Percentiles rank a stretch among this genome's conserved stretches.
phyloP scores from a whole-genome alignment of 75 land plant genomes.

The Selaginella tamariscina region DNA sequence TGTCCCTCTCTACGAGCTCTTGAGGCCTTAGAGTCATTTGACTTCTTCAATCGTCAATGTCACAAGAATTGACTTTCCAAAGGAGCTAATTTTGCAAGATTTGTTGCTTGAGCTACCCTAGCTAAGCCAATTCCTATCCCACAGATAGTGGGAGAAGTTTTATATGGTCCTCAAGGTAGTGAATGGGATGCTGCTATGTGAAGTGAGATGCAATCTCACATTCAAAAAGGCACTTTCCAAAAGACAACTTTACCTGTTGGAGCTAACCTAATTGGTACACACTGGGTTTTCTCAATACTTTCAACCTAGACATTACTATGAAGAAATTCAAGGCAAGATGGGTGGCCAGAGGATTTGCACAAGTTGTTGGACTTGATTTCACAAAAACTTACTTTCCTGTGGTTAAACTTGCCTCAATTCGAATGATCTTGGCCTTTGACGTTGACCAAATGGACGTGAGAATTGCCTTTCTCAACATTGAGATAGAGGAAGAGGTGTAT shows the following conservation, averaged over 20 bases:
- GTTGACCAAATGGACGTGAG: slow-evolving; percentile 7
- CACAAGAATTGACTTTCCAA: no score
- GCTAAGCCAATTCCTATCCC: not conserved
- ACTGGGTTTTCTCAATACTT: no score
- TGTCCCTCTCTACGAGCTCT: no score
- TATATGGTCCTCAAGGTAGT: not conserved
- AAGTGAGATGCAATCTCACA: not conserved
- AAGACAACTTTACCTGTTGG: not conserved
- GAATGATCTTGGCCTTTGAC: not conserved
- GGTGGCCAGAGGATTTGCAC: not conserved
- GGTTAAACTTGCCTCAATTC: not conserved
- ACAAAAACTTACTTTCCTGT: not conserved
- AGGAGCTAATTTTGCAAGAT: no score
- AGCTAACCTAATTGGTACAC: no score
- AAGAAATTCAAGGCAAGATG: no score
- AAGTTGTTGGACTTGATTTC: slow-evolving; percentile 4
- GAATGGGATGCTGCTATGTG: not conserved
- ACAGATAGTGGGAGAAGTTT: not conserved
- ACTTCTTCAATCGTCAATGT: no score
- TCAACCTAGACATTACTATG: no score
- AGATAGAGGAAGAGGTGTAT: not conserved
- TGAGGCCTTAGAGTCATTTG: no score
- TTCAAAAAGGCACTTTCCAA: not conserved
- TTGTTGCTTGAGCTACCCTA: not conserved
- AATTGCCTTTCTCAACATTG: not conserved